These are phyloP conservation scores for Grosmannia clavigera DNA, from an alignment of 2,329 filamentous ascomycete species.

Conservation along the genomic window DNA sequence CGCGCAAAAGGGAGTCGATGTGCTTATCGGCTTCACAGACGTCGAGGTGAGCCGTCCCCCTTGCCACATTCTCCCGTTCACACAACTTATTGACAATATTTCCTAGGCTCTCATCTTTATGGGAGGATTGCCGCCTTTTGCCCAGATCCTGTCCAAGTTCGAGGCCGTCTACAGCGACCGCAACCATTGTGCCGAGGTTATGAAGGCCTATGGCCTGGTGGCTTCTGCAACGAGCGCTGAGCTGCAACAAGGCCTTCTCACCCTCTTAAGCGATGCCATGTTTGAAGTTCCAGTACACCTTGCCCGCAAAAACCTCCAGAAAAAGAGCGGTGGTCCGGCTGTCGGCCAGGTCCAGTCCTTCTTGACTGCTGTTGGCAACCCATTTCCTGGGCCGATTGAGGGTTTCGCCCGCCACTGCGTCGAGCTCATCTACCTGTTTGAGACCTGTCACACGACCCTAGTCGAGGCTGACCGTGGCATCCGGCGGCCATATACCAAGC, in stretches of 20 bases:
- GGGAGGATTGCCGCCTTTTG: not conserved
- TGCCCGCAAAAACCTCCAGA: not conserved
- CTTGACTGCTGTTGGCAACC: slow-evolving; percentile 4
- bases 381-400: not conserved
- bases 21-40: not conserved
- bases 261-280: slow-evolving; percentile 1
- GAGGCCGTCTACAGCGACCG: not conserved
- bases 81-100: not conserved
- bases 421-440: slow-evolving; percentile 7
- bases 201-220: not conserved
- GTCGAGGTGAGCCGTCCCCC: not conserved
- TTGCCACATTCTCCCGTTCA: not conserved
- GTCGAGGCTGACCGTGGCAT: slow-evolving; percentile 12
- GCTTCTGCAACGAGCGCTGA: not conserved
- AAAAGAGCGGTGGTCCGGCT: not conserved
- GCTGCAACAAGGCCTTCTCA: not conserved
- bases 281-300: not conserved
- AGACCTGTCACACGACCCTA: not conserved
- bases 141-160: not conserved
- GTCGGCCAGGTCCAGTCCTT: slow-evolving; percentile 2
- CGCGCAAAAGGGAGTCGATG: not conserved
- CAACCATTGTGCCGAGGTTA: not conserved
- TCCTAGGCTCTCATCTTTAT: not conserved
- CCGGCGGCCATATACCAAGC: slow-evolving; percentile 3
- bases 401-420: slow-evolving; percentile 6